A percentile compares a stretch with the other conserved stretches of the same genome.
phyloP scores from a whole-genome alignment of 1,139 yeast genomes.

The Arxiozyma telluris region DNA sequence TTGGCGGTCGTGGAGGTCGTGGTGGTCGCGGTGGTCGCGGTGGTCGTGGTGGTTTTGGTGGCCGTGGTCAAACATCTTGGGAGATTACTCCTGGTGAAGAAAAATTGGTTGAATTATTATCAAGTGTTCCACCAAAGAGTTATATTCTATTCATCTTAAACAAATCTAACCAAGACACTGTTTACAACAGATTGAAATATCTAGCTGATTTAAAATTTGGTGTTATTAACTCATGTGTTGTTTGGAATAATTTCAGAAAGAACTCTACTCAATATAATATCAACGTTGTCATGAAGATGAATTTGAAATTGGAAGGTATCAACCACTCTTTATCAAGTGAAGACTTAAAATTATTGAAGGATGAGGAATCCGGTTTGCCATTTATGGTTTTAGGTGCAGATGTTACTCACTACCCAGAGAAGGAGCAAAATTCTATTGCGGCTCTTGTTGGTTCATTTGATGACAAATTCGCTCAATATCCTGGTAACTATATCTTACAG shows the following conservation, averaged over 20 bases:
- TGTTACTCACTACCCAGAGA: slow-evolving; percentile 21
- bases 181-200: slow-evolving; percentile 17
- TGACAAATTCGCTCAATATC: slow-evolving; percentile 17
- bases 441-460: slow-evolving; percentile 18
- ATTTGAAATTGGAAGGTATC: slow-evolving; percentile 15
- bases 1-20: slow-evolving; percentile 11
- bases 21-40: slow-evolving; percentile 15
- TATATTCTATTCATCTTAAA: slow-evolving; percentile 13
- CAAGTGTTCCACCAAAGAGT: slow-evolving; percentile 12
- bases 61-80: slow-evolving; percentile 7
- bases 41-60: slow-evolving; percentile 13
- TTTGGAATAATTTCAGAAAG: slow-evolving; percentile 17
- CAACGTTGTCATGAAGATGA: slow-evolving; percentile 20
- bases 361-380: slow-evolving; percentile 14
- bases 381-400: slow-evolving; percentile 18
- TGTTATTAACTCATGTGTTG: slow-evolving; percentile 15
- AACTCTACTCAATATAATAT: slow-evolving; percentile 14
- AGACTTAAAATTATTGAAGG: slow-evolving; percentile 10
- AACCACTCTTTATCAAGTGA: slow-evolving; percentile 12
- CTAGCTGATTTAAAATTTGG: slow-evolving; percentile 17
- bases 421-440: slow-evolving; percentile 17
- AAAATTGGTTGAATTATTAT: slow-evolving; percentile 8
- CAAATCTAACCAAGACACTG: slow-evolving; percentile 8
- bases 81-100: slow-evolving; percentile 15
- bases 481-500: slow-evolving; percentile 17